Percentiles rank a stretch among this genome's conserved stretches.
phyloP scores from a whole-genome alignment of 768 basidiomycete species.

The Pleurotus salmoneostramineus region DNA sequence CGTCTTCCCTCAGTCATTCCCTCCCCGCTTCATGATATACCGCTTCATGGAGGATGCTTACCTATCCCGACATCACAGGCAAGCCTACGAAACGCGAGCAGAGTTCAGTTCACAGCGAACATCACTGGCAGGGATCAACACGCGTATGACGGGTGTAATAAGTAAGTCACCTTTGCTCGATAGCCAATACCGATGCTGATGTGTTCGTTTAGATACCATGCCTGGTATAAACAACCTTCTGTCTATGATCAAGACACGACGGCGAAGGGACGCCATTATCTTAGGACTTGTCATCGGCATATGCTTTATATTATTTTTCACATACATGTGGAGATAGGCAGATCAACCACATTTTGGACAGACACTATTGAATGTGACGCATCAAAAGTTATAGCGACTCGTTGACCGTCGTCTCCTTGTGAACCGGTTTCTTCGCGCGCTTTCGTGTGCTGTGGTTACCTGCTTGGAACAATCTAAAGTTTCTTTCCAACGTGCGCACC shows the following conservation, averaged over 20 bases:
- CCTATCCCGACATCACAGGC: constrained; percentile 41
- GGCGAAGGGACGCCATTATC: constrained; percentile 87
- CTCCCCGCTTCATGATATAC: not conserved
- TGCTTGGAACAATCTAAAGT: constrained; percentile 62
- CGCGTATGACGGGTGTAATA: constrained; percentile 79
- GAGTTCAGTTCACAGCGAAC: constrained; percentile 85
- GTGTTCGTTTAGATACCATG: constrained; percentile 60
- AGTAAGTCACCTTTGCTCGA: constrained; percentile 42
- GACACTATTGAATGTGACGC: not conserved
- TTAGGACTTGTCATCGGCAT: constrained; percentile 86
- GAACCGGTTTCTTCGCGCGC: not conserved
- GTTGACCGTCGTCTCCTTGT: too few species aligned
- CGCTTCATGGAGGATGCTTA: constrained; percentile 3
- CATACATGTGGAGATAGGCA: constrained; percentile 41
- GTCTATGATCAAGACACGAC: constrained; percentile 87
- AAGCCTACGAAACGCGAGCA: constrained; percentile 95
- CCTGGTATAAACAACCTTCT: constrained; percentile 94
- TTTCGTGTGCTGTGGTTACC: constrained; percentile 35
- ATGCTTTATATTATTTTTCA: constrained; percentile 58
- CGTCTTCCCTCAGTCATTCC: constrained; percentile 20
- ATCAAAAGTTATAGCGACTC: too few species aligned
- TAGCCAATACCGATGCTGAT: not conserved
- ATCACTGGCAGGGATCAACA: constrained; percentile 74
- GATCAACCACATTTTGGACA: constrained; percentile 8
- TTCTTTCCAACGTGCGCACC: constrained; percentile 62